Evolutionary conservation across 306 rosid genomes (phyloP), one percentile per base, ranked within the genome.

Genomic region (Fagus sylvatica): DNA sequence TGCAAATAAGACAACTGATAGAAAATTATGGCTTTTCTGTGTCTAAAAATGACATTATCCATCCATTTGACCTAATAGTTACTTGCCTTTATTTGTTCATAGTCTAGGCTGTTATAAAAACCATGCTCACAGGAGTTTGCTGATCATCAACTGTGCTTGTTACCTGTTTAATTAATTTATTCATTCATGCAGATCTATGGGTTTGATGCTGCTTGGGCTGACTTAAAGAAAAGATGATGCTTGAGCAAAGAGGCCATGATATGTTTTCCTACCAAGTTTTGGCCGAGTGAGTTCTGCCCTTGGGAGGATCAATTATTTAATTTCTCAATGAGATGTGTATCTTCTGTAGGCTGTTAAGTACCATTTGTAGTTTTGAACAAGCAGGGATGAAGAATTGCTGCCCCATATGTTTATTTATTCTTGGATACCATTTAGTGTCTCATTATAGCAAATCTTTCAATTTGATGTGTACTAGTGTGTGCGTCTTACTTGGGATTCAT

Each of bases 121-220:
- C 71, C 46, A 65, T 16, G 71, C 49, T 56, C 3, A 37, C 3
- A 11, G 12, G 3, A 22, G 2, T 59, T 7, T 59, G 9, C 30
- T 8, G 41, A 59, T 33, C 17, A 6, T 3, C 17, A 75, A 46
- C n/a, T 6, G n/a, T 34, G 48, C 19, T 43, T 64, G 39, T 46
- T 16, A 40, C 12, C 8, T 28, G 51, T 39, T 74, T 84, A 72
- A 72, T 57, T 55, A 53, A 61, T 32, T 2, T 40, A 16, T 41
- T 53, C 36, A 10, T 51, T 78, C 32, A 75, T 86, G 88, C 87
- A 88, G 93, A 71, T 62, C 32, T 77, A 82, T 33, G 84, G 80
- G 64, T 78, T 82, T 42, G 34, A 46, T 36, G 83, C 51, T 74
- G 79, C 84, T 74, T 76, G 76, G 77, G 85, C 77, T 74, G 87